Conservation (phyloP, 768 basidiomycete genomes). For the Hygrophorus pudorinus region DNA sequence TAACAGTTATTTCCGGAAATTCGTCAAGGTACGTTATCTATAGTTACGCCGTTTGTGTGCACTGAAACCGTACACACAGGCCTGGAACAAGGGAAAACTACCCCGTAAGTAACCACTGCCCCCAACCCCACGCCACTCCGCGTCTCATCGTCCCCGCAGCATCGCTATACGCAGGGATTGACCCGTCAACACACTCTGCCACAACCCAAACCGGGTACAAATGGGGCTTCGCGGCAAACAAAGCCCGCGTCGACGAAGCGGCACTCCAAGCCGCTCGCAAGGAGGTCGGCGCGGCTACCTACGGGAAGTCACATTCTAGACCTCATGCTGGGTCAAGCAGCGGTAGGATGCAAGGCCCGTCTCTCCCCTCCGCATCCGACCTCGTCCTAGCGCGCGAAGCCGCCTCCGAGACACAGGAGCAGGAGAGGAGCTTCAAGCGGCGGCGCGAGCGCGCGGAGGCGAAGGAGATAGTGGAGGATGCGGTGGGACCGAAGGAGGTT, state of each 20-base stretch:
- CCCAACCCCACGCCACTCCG: background rate
- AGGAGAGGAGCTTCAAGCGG: slow-evolving; percentile 47
- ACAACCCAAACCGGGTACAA: slow-evolving; percentile 74
- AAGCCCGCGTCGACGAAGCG: slow-evolving; percentile 44
- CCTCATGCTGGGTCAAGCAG: slow-evolving; percentile 12
- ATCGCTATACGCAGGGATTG: slow-evolving; percentile 52
- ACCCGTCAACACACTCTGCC: slow-evolving; percentile 42
- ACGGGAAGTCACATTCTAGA: slow-evolving; percentile 18
- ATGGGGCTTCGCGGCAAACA: slow-evolving; percentile 76
- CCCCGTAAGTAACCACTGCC: slow-evolving; percentile 36
- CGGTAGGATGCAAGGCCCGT: slow-evolving; percentile 52
- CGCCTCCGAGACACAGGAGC: slow-evolving; percentile 37
- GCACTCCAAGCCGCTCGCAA: slow-evolving; percentile 51
- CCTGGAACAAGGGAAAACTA: slow-evolving; percentile 77
- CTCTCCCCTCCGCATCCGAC: slow-evolving; percentile 61
- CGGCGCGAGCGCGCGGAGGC: slow-evolving; percentile 60
- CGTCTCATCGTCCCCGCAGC: slow-evolving; percentile 21
- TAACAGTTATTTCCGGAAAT: slow-evolving; percentile 82
- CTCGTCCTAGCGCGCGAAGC: slow-evolving; percentile 61
- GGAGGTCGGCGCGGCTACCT: slow-evolving; percentile 44
- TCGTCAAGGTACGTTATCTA: slow-evolving; percentile 54
- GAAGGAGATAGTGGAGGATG: slow-evolving; percentile 64
- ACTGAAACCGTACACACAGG: too few relatives aligned
- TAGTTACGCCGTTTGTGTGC: too few relatives aligned
- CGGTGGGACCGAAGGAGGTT: slow-evolving; percentile 70